These are phyloP conservation scores for Pyrenochaeta sp. DNA, from an alignment of 2,329 filamentous ascomycete genomes.

Conservation along the genomic window DNA sequence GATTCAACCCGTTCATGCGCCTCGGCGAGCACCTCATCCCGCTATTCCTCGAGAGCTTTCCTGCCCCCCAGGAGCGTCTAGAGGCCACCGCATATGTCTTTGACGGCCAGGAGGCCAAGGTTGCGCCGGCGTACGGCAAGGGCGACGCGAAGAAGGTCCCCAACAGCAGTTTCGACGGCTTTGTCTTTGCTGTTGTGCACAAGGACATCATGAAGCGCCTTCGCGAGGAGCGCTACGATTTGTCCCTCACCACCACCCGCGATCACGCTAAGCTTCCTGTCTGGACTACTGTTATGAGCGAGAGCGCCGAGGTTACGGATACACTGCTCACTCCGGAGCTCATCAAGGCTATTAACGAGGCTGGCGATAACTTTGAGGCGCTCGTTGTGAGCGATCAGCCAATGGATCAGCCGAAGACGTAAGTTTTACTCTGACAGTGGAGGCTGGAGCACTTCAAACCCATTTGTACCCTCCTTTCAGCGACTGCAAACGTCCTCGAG, in stretches of 20 bases:
- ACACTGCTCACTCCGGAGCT: slow-evolving; percentile 87
- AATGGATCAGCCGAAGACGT: slow-evolving; percentile 84
- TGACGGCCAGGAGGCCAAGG: slow-evolving; percentile 85
- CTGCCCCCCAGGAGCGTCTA: slow-evolving; percentile 73
- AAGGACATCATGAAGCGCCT: slow-evolving; percentile 92
- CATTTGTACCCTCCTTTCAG: background rate
- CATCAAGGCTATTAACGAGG: slow-evolving; percentile 77
- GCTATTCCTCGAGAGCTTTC: slow-evolving; percentile 82
- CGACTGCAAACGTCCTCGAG: background rate
- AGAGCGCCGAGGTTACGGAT: slow-evolving; percentile 94
- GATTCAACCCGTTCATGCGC: slow-evolving; percentile 80
- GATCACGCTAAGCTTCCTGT: slow-evolving; percentile 87
- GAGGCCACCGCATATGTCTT: slow-evolving; percentile 87
- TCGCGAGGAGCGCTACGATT: slow-evolving; percentile 91
- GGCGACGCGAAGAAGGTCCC: slow-evolving; percentile 68
- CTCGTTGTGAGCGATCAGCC: slow-evolving; percentile 91
- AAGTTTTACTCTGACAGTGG: slow-evolving; percentile 49
- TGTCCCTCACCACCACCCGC: slow-evolving; percentile 92
- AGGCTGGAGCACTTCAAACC: background rate
- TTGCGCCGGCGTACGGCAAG: slow-evolving; percentile 72
- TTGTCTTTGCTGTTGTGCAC: slow-evolving; percentile 95
- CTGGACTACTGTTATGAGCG: slow-evolving; percentile 95
- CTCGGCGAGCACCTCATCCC: slow-evolving; percentile 73
- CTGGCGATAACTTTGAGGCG: slow-evolving; percentile 80
- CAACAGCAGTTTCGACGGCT: slow-evolving; percentile 79